Evolutionary conservation across 768 basidiomycete genomes (phyloP).

Genomic region (Boletus sp.): DNA sequence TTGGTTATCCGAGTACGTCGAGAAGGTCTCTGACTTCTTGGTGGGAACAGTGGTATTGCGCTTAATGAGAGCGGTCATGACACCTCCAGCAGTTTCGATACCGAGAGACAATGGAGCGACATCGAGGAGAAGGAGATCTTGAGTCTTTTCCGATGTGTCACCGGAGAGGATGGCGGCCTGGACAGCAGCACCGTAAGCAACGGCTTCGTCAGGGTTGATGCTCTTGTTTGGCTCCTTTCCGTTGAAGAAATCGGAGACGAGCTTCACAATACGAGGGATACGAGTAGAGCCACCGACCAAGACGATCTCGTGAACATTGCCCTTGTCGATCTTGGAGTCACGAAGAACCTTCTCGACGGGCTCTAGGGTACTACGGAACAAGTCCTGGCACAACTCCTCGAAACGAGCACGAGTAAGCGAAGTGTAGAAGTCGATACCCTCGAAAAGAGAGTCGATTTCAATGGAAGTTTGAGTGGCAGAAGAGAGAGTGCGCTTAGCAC

Average conservation of each 20-base stretch:
- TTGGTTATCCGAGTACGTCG: slow-evolving; percentile 98
- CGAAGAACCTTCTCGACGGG: slow-evolving; percentile 98
- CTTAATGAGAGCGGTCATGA: slow-evolving; percentile 98
- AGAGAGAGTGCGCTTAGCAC: slow-evolving; percentile 97
- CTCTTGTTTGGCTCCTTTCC: slow-evolving; percentile 99
- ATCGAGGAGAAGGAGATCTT: slow-evolving; percentile 93
- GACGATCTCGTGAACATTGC: slow-evolving; percentile 94
- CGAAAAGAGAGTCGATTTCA: slow-evolving; percentile 96
- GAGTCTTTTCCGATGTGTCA: slow-evolving; percentile 97
- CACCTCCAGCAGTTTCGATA: slow-evolving; percentile 99
- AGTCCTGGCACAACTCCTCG: slow-evolving; percentile 91
- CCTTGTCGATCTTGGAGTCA: slow-evolving; percentile 97
- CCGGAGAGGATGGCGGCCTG: slow-evolving; percentile 98
- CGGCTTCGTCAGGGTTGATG: slow-evolving; percentile 99
- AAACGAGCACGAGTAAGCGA: slow-evolving; percentile 97
- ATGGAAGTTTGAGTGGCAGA: slow-evolving; percentile 95
- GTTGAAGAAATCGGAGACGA: slow-evolving; percentile 98
- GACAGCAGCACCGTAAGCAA: slow-evolving; percentile 97
- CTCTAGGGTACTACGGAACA: slow-evolving; percentile 92
- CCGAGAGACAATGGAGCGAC: slow-evolving; percentile 87
- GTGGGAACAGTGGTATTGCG: slow-evolving; percentile 98
- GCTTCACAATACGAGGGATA: slow-evolving; percentile 96
- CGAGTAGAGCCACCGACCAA: slow-evolving; percentile 97
- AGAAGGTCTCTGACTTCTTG: slow-evolving; percentile 98
- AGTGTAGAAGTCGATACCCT: slow-evolving; percentile 98